Conservation (phyloP, 2,329 filamentous ascomycete species). For the Fusarium sp. region DNA sequence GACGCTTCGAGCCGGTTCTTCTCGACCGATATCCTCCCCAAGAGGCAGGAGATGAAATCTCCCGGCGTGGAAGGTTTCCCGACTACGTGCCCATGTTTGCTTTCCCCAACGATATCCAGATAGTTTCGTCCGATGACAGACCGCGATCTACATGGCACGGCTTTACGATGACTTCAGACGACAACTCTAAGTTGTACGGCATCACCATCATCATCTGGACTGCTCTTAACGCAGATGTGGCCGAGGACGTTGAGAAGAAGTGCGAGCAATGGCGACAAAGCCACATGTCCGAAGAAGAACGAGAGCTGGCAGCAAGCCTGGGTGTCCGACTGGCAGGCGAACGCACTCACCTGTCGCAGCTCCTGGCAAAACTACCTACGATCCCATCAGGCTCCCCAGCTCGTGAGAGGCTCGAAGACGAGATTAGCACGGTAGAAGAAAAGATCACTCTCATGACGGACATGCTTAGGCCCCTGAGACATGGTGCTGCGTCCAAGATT, state of each 20-base stretch:
- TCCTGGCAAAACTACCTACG: slow-evolving; percentile 84
- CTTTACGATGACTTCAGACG: slow-evolving; percentile 95
- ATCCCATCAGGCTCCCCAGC: slow-evolving; percentile 83
- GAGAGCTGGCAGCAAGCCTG: slow-evolving; percentile 90
- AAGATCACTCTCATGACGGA: slow-evolving; percentile 98
- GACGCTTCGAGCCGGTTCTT: slow-evolving; percentile 94
- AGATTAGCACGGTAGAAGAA: slow-evolving; percentile 95
- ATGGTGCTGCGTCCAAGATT: slow-evolving; percentile 96
- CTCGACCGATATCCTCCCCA: slow-evolving; percentile 93
- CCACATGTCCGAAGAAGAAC: slow-evolving; percentile 90
- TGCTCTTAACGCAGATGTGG: slow-evolving; percentile 82
- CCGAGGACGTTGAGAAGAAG: slow-evolving; percentile 83
- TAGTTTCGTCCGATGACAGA: slow-evolving; percentile 93
- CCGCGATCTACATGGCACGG: slow-evolving; percentile 98
- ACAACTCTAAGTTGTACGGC: slow-evolving; percentile 91
- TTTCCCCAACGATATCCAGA: slow-evolving; percentile 97
- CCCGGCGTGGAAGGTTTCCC: slow-evolving; percentile 86
- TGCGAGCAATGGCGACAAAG: slow-evolving; percentile 87
- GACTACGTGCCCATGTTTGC: slow-evolving; percentile 99
- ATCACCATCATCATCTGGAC: slow-evolving; percentile 95
- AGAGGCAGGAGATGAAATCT: slow-evolving; percentile 80
- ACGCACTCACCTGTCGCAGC: slow-evolving; percentile 87
- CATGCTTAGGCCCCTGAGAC: slow-evolving; percentile 88
- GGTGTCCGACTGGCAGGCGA: slow-evolving; percentile 89
- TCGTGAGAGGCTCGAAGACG: slow-evolving; percentile 87